A percentile compares a stretch with the other conserved stretches of the same genome.
Conservation (phyloP, 495 filamentous ascomycete genomes). For the Tuber melanosporum region DNA sequence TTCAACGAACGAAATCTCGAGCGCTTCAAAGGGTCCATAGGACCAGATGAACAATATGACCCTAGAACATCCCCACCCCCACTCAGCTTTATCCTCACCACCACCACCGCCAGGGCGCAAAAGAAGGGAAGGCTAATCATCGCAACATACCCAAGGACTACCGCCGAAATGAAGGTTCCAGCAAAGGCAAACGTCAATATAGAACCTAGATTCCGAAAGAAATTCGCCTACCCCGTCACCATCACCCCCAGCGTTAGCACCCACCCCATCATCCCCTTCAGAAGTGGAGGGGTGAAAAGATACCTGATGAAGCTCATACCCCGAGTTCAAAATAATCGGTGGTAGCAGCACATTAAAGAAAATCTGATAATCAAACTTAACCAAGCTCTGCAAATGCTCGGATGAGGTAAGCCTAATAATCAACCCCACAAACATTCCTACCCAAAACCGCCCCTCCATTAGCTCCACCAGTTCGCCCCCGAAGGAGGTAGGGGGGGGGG, state of each 20-base stretch:
- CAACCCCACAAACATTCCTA: constrained; percentile 93
- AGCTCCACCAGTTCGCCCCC: not conserved
- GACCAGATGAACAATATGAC: constrained; percentile 83
- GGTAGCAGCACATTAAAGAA: constrained; percentile 98
- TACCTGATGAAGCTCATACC: constrained; percentile 90
- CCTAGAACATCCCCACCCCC: not conserved
- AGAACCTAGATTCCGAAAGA: constrained; percentile 95
- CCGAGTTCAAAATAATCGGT: constrained; percentile 93
- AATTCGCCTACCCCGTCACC: constrained; percentile 60
- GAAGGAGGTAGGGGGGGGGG: not conserved
- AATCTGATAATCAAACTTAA: constrained; percentile 96
- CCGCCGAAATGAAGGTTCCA: constrained; percentile 92
- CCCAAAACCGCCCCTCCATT: not conserved
- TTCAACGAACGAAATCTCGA: constrained; percentile 83
- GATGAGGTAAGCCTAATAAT: constrained; percentile 73
- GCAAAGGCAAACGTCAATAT: constrained; percentile 98
- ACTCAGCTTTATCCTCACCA: not conserved
- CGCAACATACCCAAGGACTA: constrained; percentile 61
- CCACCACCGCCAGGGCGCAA: not conserved
- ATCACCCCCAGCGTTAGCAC: not conserved
- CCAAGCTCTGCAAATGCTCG: constrained; percentile 73
- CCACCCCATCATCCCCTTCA: not conserved
- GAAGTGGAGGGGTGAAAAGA: constrained; percentile 16
- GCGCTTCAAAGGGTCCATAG: constrained; percentile 70
- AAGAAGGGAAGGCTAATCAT: not conserved